Evolutionary conservation across 768 basidiomycete species (phyloP), one percentile per base, ranked within the genome.

Genomic region (Podaxis mareebaensis): DNA sequence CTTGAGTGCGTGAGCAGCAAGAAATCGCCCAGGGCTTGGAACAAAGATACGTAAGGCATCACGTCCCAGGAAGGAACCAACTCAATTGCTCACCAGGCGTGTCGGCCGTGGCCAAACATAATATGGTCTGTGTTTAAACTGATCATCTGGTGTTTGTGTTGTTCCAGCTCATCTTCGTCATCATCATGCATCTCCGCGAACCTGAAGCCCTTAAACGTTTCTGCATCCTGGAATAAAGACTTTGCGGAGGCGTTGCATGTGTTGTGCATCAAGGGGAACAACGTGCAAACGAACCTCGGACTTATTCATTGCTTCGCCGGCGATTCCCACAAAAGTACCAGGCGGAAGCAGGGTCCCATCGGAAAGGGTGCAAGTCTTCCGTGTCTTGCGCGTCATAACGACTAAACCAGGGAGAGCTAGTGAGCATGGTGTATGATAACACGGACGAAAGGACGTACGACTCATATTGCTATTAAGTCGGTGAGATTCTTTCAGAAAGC

Each of bases 401-500:
- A 58, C 65, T 60, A 39, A 1, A 24, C n/a, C 15, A 28, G 20
- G 44, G 2, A 7, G 44, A n/a, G 2, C 7, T 7, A 7, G 20
- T 17, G 36, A 33, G 24, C 15, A 20, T 8, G 20, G 2, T 13
- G 15, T 5, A 24, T 10, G 30, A 10, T 8, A 33, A 8, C 30
- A 33, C 10, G 3, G 11, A 42, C 10, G 3, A 33, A 22, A 4
- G 38, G 10, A 44, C 58, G 5, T 39, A 62, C 52, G 22, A n/a
- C 58, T 60, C 2, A 39, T 33, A 13, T 48, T 39, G 15, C 60
- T 58, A 46, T 59, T 59, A 28, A 68, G 42, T 2, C 71, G 57
- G 20, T 66, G 67, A 3, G 76, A 76, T 64, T 83, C 82, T 58
- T 77, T 76, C 30, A 82, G 61, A 66, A 83, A 81, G 61, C 81